Conservation (phyloP, 768 basidiomycete species). For the Exsudoporus frostii region DNA sequence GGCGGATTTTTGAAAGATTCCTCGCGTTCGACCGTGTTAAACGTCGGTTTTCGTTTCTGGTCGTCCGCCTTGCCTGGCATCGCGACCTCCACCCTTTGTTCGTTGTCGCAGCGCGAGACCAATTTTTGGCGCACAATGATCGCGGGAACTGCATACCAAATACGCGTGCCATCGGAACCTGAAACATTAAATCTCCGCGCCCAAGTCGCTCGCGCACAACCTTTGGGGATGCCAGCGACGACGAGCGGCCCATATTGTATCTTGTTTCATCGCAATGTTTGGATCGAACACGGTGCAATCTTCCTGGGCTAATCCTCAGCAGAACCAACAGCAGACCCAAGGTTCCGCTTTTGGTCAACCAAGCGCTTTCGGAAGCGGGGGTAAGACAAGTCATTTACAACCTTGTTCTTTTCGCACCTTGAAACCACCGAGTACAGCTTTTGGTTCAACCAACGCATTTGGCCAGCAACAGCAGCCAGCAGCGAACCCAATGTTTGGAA, state of each 20-base stretch:
- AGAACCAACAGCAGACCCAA: constrained; percentile 55
- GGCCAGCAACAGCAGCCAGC: constrained; percentile 66
- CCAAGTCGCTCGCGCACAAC: constrained; percentile 8
- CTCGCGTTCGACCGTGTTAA: constrained; percentile 81
- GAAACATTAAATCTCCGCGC: constrained; percentile 19
- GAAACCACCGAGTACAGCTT: constrained; percentile 40
- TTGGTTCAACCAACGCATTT: constrained; percentile 55
- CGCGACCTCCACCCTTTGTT: not conserved
- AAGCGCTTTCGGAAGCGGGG: constrained; percentile 56
- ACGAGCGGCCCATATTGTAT: constrained; percentile 17
- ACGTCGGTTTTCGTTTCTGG: constrained; percentile 50
- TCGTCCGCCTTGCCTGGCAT: constrained; percentile 53
- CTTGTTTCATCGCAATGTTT: constrained; percentile 52
- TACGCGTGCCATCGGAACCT: constrained; percentile 14
- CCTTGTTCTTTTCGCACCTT: constrained; percentile 25
- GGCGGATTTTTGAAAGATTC: constrained; percentile 74
- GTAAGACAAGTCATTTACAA: constrained; percentile 33
- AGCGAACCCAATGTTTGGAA: constrained; percentile 82
- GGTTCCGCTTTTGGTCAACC: constrained; percentile 70
- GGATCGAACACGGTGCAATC: constrained; percentile 48
- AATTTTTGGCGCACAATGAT: constrained; percentile 18
- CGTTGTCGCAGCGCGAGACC: not conserved
- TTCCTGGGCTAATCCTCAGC: constrained; percentile 66
- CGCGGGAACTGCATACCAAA: constrained; percentile 25
- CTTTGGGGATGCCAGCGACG: constrained; percentile 24